Evolutionary conservation across 1,284 basidiomycete genomes (phyloP), one percentile per base, ranked within the genome.

Genomic region (Austroboletus sp.): DNA sequence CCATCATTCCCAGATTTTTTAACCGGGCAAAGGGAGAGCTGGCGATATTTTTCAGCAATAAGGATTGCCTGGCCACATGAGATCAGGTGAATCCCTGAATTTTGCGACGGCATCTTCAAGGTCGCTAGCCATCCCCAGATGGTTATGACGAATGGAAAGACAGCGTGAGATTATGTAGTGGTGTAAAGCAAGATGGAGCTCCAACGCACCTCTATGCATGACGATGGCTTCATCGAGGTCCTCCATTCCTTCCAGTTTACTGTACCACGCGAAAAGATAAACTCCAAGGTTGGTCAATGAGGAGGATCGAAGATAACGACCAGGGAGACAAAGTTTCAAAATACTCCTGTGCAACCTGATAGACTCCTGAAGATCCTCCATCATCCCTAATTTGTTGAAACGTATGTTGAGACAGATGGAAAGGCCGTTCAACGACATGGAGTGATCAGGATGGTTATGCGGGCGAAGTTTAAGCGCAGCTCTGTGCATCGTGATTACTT

Each of bases 141-240:
- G n/a, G 6, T 42, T 15, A 13, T 46, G 42, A n/a, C 45, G 45
- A 1, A 15, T 5, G 25, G 6, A 41, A 16, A 45, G 38, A 29
- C 44, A 23, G n/a, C 12, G 45, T 33, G 23, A 46, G 19, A 19
- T 46, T 46, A 17, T 46, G 27, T 27, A 39, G 17, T 39, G 26
- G 26, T 3, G 15, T 32, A 15, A 17, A 25, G n/a, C 37, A 42
- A 30, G 23, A 26, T 17, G 36, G 41, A 25, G 35, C 6, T 12
- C 42, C 46, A 48, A 39, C 13, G 33, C 32, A 21, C 16, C 10
- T 40, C 38, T 36, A 27, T 40, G 32, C 7, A 45, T 19, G 1
- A 2, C 15, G 15, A 49, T 35, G 4, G 48, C 44, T 30, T 49
- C 48, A 4, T 46, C 27, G 9, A 46, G 40, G 17, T 49, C 21